phyloP scores from a whole-genome alignment of 768 basidiomycete genomes.

The Arthromyces matolae region DNA sequence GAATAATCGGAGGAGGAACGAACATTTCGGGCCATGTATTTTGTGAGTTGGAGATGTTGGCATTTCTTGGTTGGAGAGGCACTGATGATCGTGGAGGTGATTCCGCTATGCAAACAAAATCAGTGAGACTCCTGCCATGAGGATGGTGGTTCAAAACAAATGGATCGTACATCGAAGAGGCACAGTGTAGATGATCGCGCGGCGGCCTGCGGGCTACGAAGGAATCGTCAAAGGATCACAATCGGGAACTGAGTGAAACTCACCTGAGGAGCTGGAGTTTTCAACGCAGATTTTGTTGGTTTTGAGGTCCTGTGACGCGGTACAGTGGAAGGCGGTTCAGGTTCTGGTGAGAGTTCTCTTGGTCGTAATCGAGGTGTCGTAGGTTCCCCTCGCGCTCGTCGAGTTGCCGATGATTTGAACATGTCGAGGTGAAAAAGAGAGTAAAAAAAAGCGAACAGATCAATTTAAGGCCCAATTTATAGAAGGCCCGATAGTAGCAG shows the following conservation, averaged over 20 bases:
- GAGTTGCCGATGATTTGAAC: slow-evolving; percentile 30
- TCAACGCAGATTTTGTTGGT: slow-evolving; percentile 7
- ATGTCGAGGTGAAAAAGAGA: slow-evolving; percentile 21
- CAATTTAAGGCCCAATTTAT: slow-evolving; percentile 24
- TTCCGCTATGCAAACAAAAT: no score
- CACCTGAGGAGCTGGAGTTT: neutral
- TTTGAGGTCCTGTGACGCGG: slow-evolving; percentile 13
- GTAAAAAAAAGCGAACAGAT: slow-evolving; percentile 13
- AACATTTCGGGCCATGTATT: no score
- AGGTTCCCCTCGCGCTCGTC: slow-evolving; percentile 23
- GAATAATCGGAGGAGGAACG: neutral
- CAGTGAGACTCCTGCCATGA: no score
- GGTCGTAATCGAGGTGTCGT: slow-evolving; percentile 26
- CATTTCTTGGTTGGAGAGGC: no score
- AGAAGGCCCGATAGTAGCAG: slow-evolving; percentile 18
- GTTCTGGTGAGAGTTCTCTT: slow-evolving; percentile 5
- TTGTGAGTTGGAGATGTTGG: no score
- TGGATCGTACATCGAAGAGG: neutral
- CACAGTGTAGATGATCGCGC: neutral
- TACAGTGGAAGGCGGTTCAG: slow-evolving; percentile 13
- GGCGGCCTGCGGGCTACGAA: neutral
- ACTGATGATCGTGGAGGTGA: no score
- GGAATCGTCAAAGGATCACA: neutral
- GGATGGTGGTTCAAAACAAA: no score
- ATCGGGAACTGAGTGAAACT: neutral